These are phyloP conservation scores for Fusarium sp. DNA, from an alignment of 2,329 filamentous ascomycete genomes.

Conservation along the genomic window DNA sequence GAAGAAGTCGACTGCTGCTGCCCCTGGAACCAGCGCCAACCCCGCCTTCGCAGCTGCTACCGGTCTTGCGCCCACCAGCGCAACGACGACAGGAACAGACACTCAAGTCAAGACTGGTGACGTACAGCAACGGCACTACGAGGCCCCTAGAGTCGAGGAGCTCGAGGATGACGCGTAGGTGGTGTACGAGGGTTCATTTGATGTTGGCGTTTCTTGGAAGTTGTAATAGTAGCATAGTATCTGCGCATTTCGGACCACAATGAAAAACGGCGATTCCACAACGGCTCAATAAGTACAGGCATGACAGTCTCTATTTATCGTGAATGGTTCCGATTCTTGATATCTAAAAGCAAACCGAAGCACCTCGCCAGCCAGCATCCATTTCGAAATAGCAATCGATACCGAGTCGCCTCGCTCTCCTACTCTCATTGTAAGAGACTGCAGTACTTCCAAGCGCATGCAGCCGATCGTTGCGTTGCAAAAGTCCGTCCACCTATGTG, in stretches of 20 bases:
- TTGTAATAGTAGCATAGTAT: constrained; percentile 44
- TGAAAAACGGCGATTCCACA: constrained; percentile 18
- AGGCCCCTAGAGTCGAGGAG: constrained; percentile 66
- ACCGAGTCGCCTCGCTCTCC: constrained; percentile 47
- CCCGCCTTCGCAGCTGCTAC: constrained; percentile 64
- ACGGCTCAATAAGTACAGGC: neutral
- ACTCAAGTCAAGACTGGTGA: constrained; percentile 63
- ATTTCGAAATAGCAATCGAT: constrained; percentile 35
- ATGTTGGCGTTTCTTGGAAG: constrained; percentile 44
- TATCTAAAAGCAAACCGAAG: constrained; percentile 39
- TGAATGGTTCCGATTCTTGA: constrained; percentile 19
- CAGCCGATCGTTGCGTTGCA: neutral
- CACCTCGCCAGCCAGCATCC: constrained; percentile 38
- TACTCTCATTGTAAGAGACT: constrained; percentile 22
- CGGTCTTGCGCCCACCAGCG: constrained; percentile 64
- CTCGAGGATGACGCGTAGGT: constrained; percentile 62
- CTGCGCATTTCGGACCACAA: constrained; percentile 30
- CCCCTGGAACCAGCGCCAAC: constrained; percentile 53
- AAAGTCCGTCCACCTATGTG: neutral
- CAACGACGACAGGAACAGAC: constrained; percentile 68
- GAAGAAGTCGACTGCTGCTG: constrained; percentile 62
- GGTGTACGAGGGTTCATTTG: constrained; percentile 26
- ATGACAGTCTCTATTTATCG: neutral
- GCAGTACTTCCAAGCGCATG: constrained; percentile 21
- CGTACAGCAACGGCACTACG: constrained; percentile 59